phyloP scores from a whole-genome alignment of 352 stramenopile species.

The Pythium guiyangense region DNA sequence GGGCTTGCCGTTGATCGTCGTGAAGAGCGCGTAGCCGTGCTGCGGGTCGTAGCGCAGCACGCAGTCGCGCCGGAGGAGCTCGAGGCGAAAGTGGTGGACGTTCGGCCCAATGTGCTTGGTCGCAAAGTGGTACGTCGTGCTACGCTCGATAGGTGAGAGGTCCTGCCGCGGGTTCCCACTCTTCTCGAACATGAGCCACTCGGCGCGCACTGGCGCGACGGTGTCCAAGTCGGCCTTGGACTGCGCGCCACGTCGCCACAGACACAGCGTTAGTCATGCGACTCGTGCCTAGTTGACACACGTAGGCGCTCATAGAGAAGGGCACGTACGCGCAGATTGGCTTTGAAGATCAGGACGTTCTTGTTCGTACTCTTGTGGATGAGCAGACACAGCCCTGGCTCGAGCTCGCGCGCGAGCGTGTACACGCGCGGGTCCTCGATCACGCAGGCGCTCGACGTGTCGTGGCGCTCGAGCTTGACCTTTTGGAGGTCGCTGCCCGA shows the following conservation, averaged over 20 bases:
- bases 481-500: slow-evolving; percentile 35
- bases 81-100: slow-evolving; percentile 42
- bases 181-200: slow-evolving; percentile 76
- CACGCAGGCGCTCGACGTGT: slow-evolving; percentile 18
- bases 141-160: slow-evolving; percentile 45
- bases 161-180: slow-evolving; percentile 44
- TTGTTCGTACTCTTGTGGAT: slow-evolving; percentile 60
- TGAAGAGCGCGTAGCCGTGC: slow-evolving; percentile 39
- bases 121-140: slow-evolving; percentile 49
- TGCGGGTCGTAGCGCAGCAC: slow-evolving; percentile 38
- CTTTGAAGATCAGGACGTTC: slow-evolving; percentile 51
- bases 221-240: slow-evolving; percentile 29
- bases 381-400: slow-evolving; percentile 44
- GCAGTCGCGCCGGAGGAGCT: slow-evolving; percentile 40
- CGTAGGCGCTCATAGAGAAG: background rate
- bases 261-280: background rate
- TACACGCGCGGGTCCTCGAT: slow-evolving; percentile 43
- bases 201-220: slow-evolving; percentile 31
- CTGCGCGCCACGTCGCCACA: background rate
- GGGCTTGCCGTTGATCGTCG: slow-evolving; percentile 49
- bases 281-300: background rate
- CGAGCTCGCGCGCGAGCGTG: slow-evolving; percentile 36
- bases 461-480: slow-evolving; percentile 31
- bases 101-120: slow-evolving; percentile 34
- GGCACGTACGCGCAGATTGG: slow-evolving; percentile 22